Percentiles rank a stretch among this genome's conserved stretches.
Conservation (phyloP, 441 rosid species). For the Hura crepitans region DNA sequence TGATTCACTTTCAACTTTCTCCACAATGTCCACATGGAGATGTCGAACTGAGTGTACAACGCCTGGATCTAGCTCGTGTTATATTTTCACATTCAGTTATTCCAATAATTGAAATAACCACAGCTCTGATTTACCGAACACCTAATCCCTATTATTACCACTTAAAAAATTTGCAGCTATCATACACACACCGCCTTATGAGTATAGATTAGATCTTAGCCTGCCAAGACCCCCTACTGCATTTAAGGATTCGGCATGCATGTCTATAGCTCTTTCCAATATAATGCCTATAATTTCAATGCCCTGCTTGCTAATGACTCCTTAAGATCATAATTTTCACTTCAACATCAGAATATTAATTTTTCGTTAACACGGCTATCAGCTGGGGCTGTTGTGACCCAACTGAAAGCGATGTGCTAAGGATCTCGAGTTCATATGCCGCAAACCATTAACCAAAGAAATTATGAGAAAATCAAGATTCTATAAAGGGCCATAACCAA, state of each 20-base stretch:
- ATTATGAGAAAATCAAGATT: neutral
- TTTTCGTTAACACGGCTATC: neutral
- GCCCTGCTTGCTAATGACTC: neutral
- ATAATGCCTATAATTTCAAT: neutral
- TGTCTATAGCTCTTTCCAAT: neutral
- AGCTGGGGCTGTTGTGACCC: neutral
- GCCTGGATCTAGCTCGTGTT: neutral
- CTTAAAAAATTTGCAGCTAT: too few relatives aligned
- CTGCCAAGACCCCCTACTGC: neutral
- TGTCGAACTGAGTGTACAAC: neutral
- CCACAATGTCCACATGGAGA: conserved; percentile 19
- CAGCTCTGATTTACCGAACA: neutral
- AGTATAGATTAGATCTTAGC: conserved; percentile 8
- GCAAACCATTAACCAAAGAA: neutral
- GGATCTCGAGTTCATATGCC: neutral
- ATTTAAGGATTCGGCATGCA: conserved; percentile 8
- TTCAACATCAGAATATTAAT: too few relatives aligned
- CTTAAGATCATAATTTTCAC: neutral
- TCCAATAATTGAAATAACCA: neutral
- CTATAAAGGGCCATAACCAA: conserved; percentile 9
- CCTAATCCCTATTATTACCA: too few relatives aligned
- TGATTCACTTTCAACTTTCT: conserved; percentile 10
- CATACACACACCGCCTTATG: too few relatives aligned
- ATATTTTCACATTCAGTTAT: neutral
- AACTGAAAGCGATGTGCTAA: neutral